Base-by-base conservation (phyloP, 2,329 filamentous ascomycete species). In the Geosmithia morbida region DNA sequence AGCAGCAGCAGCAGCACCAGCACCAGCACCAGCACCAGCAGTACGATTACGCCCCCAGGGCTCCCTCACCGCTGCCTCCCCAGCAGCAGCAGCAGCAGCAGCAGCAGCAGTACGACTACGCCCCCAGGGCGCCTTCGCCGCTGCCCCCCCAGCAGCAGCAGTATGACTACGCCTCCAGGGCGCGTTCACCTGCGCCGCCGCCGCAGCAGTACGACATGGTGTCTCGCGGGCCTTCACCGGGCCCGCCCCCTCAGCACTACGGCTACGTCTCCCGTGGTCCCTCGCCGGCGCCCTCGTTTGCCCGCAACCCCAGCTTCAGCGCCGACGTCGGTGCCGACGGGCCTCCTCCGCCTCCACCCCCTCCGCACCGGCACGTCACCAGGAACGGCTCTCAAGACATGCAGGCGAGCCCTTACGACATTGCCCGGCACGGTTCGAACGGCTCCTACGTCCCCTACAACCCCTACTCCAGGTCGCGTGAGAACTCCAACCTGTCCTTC, bases 321-420 rank as follows among this genome's bases (percentile, higher is more conserved):
- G 51, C 49, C 16, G 54, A 51, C 14, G 50, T 59, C 49, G 57
- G 65, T 18, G 61, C 70, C 43, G 66, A 67, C 39, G 73, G 75
- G 41, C 79, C 77, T 18, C 83, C 84, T 8, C 86, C 87, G 17
- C 87, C 88, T 7, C 87, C 88, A 2, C 88, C 89, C 0, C 83
- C 83, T 8, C 87, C 89, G 7, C 89, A 94, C 52, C 82, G 88
- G 7, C 87, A 88, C 62, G 73, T 68, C 18, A 56, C 53, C 57
- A 64, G 47, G 52, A 59, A 26, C 17, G 19, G 44, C 7, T 44
- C 45, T 17, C 51, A 54, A 1, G 48, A 49, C n/a, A 42, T 49
- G n/a, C 22, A 30, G 16, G 18, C 33, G 42, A 49, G 41, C 7
- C 16, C 45, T 10, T 49, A 49, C 33, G 48, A 47, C 29, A 22